Evolutionary conservation across 1,139 yeast species (phyloP).

Genomic region (Saccharomyces hybrid): DNA sequence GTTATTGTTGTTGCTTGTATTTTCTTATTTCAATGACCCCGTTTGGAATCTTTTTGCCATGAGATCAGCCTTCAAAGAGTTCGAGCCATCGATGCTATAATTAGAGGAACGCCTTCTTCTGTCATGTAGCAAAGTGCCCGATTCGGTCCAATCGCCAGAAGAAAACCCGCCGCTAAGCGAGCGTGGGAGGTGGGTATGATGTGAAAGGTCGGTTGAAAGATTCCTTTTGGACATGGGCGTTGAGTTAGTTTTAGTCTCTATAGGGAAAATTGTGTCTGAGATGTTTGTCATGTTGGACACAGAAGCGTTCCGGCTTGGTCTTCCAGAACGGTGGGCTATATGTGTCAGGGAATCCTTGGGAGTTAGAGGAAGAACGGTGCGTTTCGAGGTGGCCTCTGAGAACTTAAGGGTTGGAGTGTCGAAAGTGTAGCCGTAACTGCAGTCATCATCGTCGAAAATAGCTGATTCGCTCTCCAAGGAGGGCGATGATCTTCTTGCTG

Average conservation of each 20-base stretch:
- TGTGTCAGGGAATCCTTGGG: not conserved
- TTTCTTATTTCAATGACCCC: not conserved
- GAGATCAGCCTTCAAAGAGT: not conserved
- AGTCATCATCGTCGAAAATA: not conserved
- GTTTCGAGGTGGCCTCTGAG: not conserved
- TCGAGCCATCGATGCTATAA: not conserved
- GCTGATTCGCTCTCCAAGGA: not conserved
- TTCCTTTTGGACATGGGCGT: not conserved
- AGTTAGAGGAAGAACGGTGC: not conserved
- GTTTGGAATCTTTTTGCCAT: not conserved
- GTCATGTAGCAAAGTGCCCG: not conserved
- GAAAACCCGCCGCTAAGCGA: not conserved
- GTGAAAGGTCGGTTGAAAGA: not conserved
- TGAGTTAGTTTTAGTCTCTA: not conserved
- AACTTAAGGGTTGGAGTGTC: not conserved
- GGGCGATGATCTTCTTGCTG: not conserved
- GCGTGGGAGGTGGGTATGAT: not conserved
- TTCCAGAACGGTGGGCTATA: not conserved
- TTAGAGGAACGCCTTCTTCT: constrained; percentile 1
- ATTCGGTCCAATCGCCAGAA: not conserved
- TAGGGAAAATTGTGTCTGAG: not conserved
- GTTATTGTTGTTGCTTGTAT: not conserved
- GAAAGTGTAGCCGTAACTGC: not conserved
- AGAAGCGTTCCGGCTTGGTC: not conserved
- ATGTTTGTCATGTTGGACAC: not conserved